Base-by-base conservation (phyloP, 306 rosid species). In the Albizia julibrissin region DNA sequence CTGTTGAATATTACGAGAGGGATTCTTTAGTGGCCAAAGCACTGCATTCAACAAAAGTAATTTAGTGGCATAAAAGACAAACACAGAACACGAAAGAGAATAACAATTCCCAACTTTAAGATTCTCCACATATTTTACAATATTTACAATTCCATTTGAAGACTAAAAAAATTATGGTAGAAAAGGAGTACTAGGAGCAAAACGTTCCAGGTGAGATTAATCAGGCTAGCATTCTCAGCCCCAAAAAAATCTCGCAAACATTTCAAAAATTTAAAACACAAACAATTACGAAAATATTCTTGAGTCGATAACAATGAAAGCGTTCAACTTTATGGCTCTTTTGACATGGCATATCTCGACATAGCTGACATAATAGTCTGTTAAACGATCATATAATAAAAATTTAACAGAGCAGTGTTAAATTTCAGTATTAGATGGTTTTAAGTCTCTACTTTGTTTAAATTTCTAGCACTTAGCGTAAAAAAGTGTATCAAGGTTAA, bases 21-120 rank as follows among this genome's bases (percentile, higher is more conserved):
- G 85, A 80, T 76, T 89, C 85, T 82, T 83, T 88, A 73, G 92
- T 65, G 73, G 91, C 92, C 82, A 91, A 54, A 85, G 91, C 95
- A 83, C 92, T 93, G 91, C 91, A 86, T 49, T 75, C 70, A 78
- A 43, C 85, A 78, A 82, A 69, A 77, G 43, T 21, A 40, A 26
- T 29, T 76, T 21, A 37, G 47, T 44, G 50, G 39, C 77, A 72
- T 74, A 69, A 46, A 77, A 67, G 52, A 64, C 65, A 76, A 47
- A 81, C 52, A 81, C 39, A 27, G 22, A 74, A 46, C 61, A 80
- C 8, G 16, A 21, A 47, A 56, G 49, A 27, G 18, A 75, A 74
- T 18, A 10, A 46, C 6, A 50, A 82, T n/a, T 39, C 46, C 37
- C 56, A 43, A n/a, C 61, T 8, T 65, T 33, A 26, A 31, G n/a